These are phyloP conservation scores for Aspergillus pseudotamarii DNA, from an alignment of 2,329 filamentous ascomycete species.

Conservation along the genomic window DNA sequence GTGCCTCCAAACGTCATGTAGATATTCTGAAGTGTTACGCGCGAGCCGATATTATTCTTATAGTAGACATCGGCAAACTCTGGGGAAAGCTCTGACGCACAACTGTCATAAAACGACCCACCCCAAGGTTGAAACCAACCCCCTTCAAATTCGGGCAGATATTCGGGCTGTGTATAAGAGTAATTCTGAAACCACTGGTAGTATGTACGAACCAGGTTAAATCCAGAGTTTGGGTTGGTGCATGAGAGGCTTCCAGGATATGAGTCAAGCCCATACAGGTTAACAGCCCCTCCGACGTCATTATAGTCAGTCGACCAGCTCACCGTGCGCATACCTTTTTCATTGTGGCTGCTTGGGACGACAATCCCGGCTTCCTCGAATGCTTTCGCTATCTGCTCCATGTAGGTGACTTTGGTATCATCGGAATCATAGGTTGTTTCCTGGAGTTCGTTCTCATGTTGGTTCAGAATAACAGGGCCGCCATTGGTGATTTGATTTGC, in stretches of 20 bases:
- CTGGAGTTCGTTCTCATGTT: conserved; percentile 58
- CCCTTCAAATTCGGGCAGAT: conserved; percentile 57
- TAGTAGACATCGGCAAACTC: conserved; percentile 60
- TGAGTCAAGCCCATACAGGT: conserved; percentile 41
- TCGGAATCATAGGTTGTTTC: conserved; percentile 47
- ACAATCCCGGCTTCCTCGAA: conserved; percentile 52
- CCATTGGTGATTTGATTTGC: conserved; percentile 55
- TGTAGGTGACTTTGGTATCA: conserved; percentile 54
- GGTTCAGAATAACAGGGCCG: conserved; percentile 55
- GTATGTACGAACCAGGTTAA: conserved; percentile 56
- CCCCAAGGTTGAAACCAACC: conserved; percentile 60
- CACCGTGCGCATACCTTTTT: conserved; percentile 52
- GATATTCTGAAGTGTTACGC: conserved; percentile 52
- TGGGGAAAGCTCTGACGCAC: conserved; percentile 48
- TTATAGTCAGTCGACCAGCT: conserved; percentile 60
- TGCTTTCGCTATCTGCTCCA: conserved; percentile 54
- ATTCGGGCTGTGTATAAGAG: conserved; percentile 57
- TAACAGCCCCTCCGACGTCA: conserved; percentile 58
- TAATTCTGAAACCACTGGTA: conserved; percentile 62
- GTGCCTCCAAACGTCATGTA: conserved; percentile 61
- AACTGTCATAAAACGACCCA: conserved; percentile 56
- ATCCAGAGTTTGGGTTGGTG: conserved; percentile 53
- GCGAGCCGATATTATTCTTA: conserved; percentile 58
- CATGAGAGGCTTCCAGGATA: conserved; percentile 50
- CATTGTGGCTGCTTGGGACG: conserved; percentile 55